phyloP scores from a whole-genome alignment of 352 stramenopile genomes.

The Pythium scleroteichum region DNA sequence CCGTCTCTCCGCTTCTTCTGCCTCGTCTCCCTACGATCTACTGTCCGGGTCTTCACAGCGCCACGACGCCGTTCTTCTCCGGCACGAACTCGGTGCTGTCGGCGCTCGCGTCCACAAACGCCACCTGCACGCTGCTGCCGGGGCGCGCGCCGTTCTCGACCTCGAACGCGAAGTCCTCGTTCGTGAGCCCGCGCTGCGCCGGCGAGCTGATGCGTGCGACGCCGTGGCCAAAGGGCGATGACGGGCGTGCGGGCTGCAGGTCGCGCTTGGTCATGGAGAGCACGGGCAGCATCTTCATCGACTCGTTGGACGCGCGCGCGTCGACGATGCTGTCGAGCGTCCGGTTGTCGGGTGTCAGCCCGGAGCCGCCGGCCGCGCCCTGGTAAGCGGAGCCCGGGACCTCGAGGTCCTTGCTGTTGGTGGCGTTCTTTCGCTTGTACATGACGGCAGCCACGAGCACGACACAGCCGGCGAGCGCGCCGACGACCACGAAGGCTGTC shows the following conservation, averaged over 20 bases:
- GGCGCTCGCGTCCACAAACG: slow-evolving; percentile 11
- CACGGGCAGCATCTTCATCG: slow-evolving; percentile 22
- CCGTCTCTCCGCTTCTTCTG: not conserved
- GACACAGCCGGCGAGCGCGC: slow-evolving; percentile 40
- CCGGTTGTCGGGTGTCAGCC: slow-evolving; percentile 27
- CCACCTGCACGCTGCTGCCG: slow-evolving; percentile 23
- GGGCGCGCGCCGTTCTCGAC: slow-evolving; percentile 15
- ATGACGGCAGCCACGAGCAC: slow-evolving; percentile 40
- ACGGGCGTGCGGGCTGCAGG: slow-evolving; percentile 3
- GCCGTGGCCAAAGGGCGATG: slow-evolving; percentile 24
- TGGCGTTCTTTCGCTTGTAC: slow-evolving; percentile 35
- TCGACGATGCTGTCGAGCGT: slow-evolving; percentile 24
- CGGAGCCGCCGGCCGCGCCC: slow-evolving; percentile 6
- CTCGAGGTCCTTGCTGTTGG: slow-evolving; percentile 7
- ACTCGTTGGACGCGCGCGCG: slow-evolving; percentile 11
- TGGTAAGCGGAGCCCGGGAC: slow-evolving; percentile 10
- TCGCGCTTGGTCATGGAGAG: slow-evolving; percentile 10
- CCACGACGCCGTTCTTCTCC: slow-evolving; percentile 20
- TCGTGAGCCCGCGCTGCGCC: slow-evolving; percentile 4
- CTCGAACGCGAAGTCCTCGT: slow-evolving; percentile 26
- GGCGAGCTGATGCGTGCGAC: slow-evolving; percentile 24
- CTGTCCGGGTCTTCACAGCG: slow-evolving; percentile 14
- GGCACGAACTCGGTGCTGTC: slow-evolving; percentile 6
- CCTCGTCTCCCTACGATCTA: not conserved
- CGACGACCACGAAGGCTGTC: slow-evolving; percentile 25